Base-by-base conservation (phyloP, 805 yeast species). In the Nakazawaea ishiwadae region DNA sequence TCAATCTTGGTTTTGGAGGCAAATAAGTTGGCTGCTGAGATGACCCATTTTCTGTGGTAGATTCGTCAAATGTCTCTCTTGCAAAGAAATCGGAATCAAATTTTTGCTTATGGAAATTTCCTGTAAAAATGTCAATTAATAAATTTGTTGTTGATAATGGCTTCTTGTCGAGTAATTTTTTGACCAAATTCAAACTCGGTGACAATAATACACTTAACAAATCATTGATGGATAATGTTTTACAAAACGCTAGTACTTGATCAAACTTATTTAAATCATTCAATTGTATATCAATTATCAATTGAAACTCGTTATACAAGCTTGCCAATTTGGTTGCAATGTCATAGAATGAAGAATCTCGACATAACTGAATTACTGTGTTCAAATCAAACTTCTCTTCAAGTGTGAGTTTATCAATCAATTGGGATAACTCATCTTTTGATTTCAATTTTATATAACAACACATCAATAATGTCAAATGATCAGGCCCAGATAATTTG, bases 1-100 rank as follows among this genome's bases (percentile, higher is more conserved):
- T 85, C 30, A 91, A 68, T 34, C 89, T 72, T 5, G 98, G 98
- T 39, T 81, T 73, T 3, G 99, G 99, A 1, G 98, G 96, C 39
- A 82, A 81, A 58, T 93, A 93, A 0, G 93, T 84, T 12, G 90
- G 83, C n/a, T n/a, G n/a, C n/a, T n/a, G n/a, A n/a, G n/a, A n/a
- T n/a, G n/a, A n/a, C n/a, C 44, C 21, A 41, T 51, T 27, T 47
- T 50, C 10, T 39, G 39, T 6, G 14, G 37, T 2, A 31, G 17
- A 14, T 51, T 52, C 30, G 17, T 19, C 6, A 6, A 4, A n/a
- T 16, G 8, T 9, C 35, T 29, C 3, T 39, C 5, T 26, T 5
- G 18, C 38, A 1, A 39, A 21, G 2, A 44, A 47, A 12, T 53
- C 52, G 4, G 51, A 53, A 29, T 49, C 44, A 7, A 42, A 40